Evolutionary conservation across 768 basidiomycete species (phyloP).

Genomic region (Austroboletus eburneus): DNA sequence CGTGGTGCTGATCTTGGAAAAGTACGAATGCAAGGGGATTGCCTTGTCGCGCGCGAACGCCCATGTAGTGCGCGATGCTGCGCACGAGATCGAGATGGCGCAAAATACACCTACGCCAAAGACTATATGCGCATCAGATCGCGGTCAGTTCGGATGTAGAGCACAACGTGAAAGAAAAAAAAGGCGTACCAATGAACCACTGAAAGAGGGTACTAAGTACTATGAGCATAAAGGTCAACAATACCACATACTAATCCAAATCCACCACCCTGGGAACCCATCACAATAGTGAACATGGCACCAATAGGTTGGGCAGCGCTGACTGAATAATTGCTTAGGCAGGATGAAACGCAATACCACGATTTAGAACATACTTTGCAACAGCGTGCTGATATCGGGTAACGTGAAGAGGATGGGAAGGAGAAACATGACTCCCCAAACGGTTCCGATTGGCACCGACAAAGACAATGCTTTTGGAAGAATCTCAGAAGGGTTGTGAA

Average conservation of each 20-base stretch:
- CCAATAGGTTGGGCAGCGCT: constrained; percentile 62
- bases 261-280: constrained; percentile 58
- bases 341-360: background rate
- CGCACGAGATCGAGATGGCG: constrained; percentile 61
- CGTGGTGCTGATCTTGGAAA: constrained; percentile 42
- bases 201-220: constrained; percentile 6
- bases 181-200: constrained; percentile 44
- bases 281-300: constrained; percentile 56
- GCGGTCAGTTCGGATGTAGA: too few relatives aligned
- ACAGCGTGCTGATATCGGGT: constrained; percentile 50
- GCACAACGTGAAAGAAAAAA: background rate
- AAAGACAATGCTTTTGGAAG: constrained; percentile 53
- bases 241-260: constrained; percentile 49
- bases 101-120: constrained; percentile 58
- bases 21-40: constrained; percentile 49
- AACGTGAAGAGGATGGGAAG: constrained; percentile 64
- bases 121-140: constrained; percentile 28
- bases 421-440: constrained; percentile 51
- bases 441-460: constrained; percentile 49
- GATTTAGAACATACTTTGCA: constrained; percentile 47
- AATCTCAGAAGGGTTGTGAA: constrained; percentile 50
- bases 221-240: background rate
- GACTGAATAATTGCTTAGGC: constrained; percentile 31
- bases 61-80: constrained; percentile 68
- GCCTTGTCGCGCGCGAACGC: constrained; percentile 66